phyloP scores from a whole-genome alignment of 345 rosid genomes.

The Linum usitatissimum region DNA sequence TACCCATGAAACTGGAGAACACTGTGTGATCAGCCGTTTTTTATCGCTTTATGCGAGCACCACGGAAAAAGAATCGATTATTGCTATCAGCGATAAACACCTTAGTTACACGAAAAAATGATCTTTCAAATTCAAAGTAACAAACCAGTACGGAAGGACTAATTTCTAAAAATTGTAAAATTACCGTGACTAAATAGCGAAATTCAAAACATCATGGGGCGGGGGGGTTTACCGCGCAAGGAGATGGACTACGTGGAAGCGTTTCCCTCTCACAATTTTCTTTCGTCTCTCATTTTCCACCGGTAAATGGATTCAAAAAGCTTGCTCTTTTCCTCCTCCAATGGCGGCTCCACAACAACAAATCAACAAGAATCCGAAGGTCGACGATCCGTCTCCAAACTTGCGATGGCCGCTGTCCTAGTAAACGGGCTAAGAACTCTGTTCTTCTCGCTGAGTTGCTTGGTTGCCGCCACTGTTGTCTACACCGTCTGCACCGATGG shows the following conservation, averaged over 20 bases:
- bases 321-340: neutral
- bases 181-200: neutral
- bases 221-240: neutral
- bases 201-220: neutral
- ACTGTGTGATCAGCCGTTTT: too few relatives aligned
- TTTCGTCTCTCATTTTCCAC: neutral
- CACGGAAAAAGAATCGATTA: too few relatives aligned
- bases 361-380: neutral
- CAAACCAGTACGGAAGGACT: neutral
- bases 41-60: too few relatives aligned
- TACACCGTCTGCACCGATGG: conserved; percentile 1
- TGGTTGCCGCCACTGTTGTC: neutral
- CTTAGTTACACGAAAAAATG: too few relatives aligned
- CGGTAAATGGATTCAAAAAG: neutral
- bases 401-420: neutral
- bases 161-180: too few relatives aligned
- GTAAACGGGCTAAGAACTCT: neutral
- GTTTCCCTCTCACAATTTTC: neutral
- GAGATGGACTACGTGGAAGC: neutral
- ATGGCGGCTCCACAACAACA: neutral
- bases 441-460: neutral
- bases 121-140: too few relatives aligned
- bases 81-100: too few relatives aligned
- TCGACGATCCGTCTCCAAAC: neutral
- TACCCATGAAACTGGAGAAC: too few relatives aligned